Conservation (phyloP, 139 green algal genomes). For the Chlorella sorokiniana region DNA sequence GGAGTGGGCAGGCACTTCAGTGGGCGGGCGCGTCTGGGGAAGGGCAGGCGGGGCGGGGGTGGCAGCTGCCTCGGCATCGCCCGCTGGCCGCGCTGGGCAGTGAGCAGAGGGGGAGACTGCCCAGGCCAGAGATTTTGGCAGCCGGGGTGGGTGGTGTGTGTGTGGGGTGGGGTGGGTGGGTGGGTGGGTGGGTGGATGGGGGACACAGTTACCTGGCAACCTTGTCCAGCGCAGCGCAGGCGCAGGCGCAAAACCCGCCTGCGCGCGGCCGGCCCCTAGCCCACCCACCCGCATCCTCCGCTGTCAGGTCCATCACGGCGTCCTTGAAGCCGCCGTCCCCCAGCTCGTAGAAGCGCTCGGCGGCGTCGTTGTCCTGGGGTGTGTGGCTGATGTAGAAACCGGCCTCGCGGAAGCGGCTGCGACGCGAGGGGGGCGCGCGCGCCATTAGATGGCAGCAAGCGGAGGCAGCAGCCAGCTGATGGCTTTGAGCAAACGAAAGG, state of each 20-base stretch:
- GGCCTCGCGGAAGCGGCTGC: slow-evolving; percentile 60
- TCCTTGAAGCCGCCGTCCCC: slow-evolving; percentile 22
- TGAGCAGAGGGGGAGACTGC: no score
- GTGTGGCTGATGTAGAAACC: slow-evolving; percentile 59
- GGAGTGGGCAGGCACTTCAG: neutral
- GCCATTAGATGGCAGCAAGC: no score
- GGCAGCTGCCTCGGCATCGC: no score
- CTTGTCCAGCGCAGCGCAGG: no score
- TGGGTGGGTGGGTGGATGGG: neutral
- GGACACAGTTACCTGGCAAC: no score
- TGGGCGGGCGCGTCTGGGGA: no score
- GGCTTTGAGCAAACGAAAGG: neutral
- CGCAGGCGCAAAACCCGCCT: no score
- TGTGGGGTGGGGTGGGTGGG: neutral
- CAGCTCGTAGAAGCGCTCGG: slow-evolving; percentile 31
- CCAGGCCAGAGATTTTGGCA: no score
- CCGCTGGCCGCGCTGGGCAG: no score
- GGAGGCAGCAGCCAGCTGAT: neutral
- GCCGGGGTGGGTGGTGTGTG: no score
- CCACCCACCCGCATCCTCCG: slow-evolving; percentile 60
- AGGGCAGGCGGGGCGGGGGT: no score
- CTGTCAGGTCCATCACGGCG: slow-evolving; percentile 81
- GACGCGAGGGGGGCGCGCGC: neutral
- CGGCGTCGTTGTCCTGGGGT: neutral
- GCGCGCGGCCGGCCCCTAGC: no score